These are phyloP conservation scores for sunflower (Helianthus annuus) DNA, from an alignment of 129 eudicot species.

Conservation along the genomic window DNA sequence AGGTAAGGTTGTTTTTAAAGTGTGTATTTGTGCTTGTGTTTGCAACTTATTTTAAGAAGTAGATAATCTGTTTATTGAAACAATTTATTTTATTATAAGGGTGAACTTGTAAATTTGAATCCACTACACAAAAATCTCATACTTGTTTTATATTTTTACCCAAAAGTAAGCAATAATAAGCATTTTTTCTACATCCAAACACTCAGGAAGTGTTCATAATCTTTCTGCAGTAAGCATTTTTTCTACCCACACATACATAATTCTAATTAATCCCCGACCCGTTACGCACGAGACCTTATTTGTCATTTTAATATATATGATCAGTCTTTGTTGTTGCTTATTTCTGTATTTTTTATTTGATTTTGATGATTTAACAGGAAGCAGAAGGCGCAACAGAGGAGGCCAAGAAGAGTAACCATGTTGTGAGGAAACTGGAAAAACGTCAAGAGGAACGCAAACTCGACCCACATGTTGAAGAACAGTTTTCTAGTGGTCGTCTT, in stretches of 20 bases:
- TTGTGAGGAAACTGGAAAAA: slow-evolving; percentile 62
- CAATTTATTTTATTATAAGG: too few relatives aligned
- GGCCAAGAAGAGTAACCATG: slow-evolving; percentile 77
- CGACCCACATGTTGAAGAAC: slow-evolving; percentile 79
- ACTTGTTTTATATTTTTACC: not conserved
- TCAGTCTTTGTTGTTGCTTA: not conserved
- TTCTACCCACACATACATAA: too few relatives aligned
- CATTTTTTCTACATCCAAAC: too few relatives aligned
- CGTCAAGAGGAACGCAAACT: slow-evolving; percentile 73
- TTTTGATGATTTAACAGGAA: slow-evolving; percentile 38
- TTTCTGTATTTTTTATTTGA: not conserved
- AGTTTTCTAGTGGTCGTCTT: slow-evolving; percentile 77
- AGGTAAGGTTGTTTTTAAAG: too few relatives aligned
- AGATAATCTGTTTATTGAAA: too few relatives aligned
- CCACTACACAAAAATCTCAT: too few relatives aligned
- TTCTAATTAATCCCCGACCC: not conserved
- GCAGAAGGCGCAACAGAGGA: slow-evolving; percentile 63
- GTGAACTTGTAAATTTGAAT: too few relatives aligned
- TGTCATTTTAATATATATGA: not conserved
- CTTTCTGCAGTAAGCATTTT: not conserved
- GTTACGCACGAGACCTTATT: not conserved
- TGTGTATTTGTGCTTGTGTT: too few relatives aligned
- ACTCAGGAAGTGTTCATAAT: not conserved
- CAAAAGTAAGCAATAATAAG: too few relatives aligned
- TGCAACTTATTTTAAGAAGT: too few relatives aligned